Base-by-base conservation (phyloP, 352 stramenopile species). In the Pythium dissimile region DNA sequence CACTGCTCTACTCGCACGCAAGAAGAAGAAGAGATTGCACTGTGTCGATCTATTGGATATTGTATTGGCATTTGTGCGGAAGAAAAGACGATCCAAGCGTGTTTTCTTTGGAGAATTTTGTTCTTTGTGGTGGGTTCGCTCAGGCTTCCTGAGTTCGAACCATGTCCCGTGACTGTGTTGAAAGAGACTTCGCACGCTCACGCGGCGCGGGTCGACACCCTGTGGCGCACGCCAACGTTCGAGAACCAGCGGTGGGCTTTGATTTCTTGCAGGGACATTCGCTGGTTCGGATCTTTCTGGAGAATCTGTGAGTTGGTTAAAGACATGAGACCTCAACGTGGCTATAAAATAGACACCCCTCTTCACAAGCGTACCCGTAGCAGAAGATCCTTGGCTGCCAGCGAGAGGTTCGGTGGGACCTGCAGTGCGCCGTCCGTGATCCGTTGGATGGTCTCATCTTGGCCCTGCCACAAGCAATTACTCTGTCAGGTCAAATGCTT, bases 361-460 rank as follows among this genome's bases (percentile, higher is more conserved):
- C n/a, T n/a, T n/a, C n/a, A n/a, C n/a, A 39, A 1, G 39, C 71
- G 37, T 71, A 91, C 84, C 56, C 70, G 63, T 27, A 65, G 73
- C 23, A 94, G 86, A 23, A 94, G 63, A 46, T 94, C 82, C 43
- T 83, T 88, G 15, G 84, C 84, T 3, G 75, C 69, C 9, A 81
- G 60, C 9, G 84, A 92, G 18, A 94, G 75, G 49, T 87, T 77
- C 0, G 82, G 74, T 10, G 84, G 82, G 23, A 92, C 63, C n/a
- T 62, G 58, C 21, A 90, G 72, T 18, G 71, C 53, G 8, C 78
- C 93, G 26, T 96, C 85, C 1, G 84, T 94, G 66, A 99, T 99
- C 34, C 93, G 77, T 35, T 97, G 75, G 53, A 99, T 98, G 24
- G 97, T 99, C 18, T 97, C 89, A 42, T 80, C 88, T 84, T 99